Evolutionary conservation across 352 stramenopile species (phyloP).

Genomic region (Globisporangium emineosum): DNA sequence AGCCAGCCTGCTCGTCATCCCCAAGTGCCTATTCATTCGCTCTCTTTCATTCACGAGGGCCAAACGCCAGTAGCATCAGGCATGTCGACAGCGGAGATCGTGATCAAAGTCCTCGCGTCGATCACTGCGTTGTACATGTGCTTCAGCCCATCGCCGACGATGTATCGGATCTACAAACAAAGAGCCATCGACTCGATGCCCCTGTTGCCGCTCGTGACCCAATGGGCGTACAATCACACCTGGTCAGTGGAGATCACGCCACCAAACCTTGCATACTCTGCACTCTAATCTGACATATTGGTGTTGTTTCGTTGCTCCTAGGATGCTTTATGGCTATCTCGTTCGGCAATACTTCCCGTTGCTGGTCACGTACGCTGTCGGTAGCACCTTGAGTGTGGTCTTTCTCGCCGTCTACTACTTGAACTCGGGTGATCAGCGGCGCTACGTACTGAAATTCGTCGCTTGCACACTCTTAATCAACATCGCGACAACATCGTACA

Average conservation of each 20-base stretch:
- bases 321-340: conserved; percentile 43
- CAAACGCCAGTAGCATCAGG: background rate
- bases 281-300: background rate
- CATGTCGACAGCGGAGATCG: conserved; percentile 17
- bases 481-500: conserved; percentile 19
- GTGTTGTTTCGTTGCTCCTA: conserved; percentile 8
- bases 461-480: conserved; percentile 23
- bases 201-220: conserved; percentile 32
- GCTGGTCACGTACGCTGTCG: conserved; percentile 34
- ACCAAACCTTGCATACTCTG: background rate
- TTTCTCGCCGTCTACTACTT: conserved; percentile 51
- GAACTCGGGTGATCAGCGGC: conserved; percentile 22
- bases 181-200: conserved; percentile 28
- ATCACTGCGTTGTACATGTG: conserved; percentile 42
- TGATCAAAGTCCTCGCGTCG: conserved; percentile 38
- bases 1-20: background rate
- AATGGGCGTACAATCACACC: conserved; percentile 46
- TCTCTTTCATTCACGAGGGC: background rate
- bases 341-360: conserved; percentile 48
- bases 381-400: conserved; percentile 30
- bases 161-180: conserved; percentile 28
- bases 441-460: conserved; percentile 20
- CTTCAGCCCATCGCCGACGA: conserved; percentile 31
- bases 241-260: conserved; percentile 23
- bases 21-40: background rate